These are phyloP conservation scores for Penicillium verhagenii DNA, from an alignment of 495 filamentous ascomycete species.

Conservation along the genomic window DNA sequence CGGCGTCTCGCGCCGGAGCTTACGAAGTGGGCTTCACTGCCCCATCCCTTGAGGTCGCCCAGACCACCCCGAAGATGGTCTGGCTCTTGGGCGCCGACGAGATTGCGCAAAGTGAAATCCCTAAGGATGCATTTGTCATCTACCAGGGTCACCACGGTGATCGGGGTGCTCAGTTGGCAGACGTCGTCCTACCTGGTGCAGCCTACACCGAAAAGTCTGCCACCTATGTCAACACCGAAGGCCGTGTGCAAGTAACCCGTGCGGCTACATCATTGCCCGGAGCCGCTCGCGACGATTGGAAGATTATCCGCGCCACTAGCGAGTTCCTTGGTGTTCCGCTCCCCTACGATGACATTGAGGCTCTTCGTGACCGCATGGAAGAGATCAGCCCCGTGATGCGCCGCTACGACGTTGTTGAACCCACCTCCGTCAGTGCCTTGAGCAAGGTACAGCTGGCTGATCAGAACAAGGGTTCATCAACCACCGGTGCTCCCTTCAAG, in stretches of 20 bases:
- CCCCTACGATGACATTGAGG: constrained; percentile 88
- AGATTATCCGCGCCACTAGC: constrained; percentile 87
- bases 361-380: constrained; percentile 86
- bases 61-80: constrained; percentile 86
- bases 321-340: constrained; percentile 88
- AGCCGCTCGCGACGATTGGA: constrained; percentile 94
- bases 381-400: constrained; percentile 88
- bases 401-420: constrained; percentile 87
- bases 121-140: constrained; percentile 91
- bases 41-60: constrained; percentile 72
- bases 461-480: constrained; percentile 82
- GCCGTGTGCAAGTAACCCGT: constrained; percentile 88
- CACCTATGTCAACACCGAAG: constrained; percentile 97
- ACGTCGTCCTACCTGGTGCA: constrained; percentile 89
- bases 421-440: constrained; percentile 63
- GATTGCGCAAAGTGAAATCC: constrained; percentile 73
- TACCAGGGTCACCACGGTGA: constrained; percentile 99
- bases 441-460: constrained; percentile 92
- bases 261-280: constrained; percentile 82
- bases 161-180: constrained; percentile 84
- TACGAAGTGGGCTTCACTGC: constrained; percentile 94
- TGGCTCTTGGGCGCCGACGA: constrained; percentile 98
- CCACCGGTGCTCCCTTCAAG: constrained; percentile 65
- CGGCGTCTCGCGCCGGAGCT: constrained; percentile 85
- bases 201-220: constrained; percentile 97